These are phyloP conservation scores for Beauveria sp. DNA, from an alignment of 2,329 filamentous ascomycete species.

Conservation along the genomic window DNA sequence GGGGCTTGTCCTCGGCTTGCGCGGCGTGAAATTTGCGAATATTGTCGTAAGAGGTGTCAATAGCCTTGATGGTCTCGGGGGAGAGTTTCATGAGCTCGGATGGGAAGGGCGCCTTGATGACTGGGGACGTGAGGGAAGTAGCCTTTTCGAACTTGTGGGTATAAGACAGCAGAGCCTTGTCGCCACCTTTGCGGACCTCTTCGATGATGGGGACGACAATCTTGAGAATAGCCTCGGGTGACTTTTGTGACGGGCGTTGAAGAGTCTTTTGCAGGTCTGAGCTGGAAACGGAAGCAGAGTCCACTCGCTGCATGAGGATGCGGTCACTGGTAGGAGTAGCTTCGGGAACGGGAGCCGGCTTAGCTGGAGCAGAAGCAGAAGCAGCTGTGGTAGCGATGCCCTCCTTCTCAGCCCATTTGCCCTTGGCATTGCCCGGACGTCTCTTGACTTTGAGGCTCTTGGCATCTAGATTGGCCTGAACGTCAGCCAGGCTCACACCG, in stretches of 20 bases:
- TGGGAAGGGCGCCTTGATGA: constrained; percentile 84
- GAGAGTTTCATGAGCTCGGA: constrained; percentile 76
- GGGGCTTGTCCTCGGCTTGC: constrained; percentile 73
- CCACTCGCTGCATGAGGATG: constrained; percentile 77
- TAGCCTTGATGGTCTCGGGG: constrained; percentile 80
- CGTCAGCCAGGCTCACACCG: constrained; percentile 78
- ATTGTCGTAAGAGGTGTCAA: constrained; percentile 89
- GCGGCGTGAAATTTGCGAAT: constrained; percentile 91
- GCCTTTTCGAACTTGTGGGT: constrained; percentile 98
- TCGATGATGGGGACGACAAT: constrained; percentile 90
- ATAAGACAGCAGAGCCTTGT: constrained; percentile 82
- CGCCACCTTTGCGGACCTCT: constrained; percentile 74
- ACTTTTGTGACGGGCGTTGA: constrained; percentile 86
- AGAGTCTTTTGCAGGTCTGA: constrained; percentile 66
- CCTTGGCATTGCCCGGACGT: constrained; percentile 88
- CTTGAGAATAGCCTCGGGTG: constrained; percentile 85
- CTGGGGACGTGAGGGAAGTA: constrained; percentile 79
- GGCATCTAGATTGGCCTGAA: constrained; percentile 85
- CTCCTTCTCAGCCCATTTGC: constrained; percentile 80
- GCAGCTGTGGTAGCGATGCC: constrained; percentile 46
- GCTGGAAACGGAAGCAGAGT: constrained; percentile 56
- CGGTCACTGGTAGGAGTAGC: constrained; percentile 35
- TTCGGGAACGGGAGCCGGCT: constrained; percentile 24
- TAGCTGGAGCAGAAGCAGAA: constrained; percentile 24
- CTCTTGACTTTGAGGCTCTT: constrained; percentile 96